Evolutionary conservation across 129 eudicot genomes (phyloP), one percentile per base, ranked within the genome.

Genomic region (Helianthus tuberosus): DNA sequence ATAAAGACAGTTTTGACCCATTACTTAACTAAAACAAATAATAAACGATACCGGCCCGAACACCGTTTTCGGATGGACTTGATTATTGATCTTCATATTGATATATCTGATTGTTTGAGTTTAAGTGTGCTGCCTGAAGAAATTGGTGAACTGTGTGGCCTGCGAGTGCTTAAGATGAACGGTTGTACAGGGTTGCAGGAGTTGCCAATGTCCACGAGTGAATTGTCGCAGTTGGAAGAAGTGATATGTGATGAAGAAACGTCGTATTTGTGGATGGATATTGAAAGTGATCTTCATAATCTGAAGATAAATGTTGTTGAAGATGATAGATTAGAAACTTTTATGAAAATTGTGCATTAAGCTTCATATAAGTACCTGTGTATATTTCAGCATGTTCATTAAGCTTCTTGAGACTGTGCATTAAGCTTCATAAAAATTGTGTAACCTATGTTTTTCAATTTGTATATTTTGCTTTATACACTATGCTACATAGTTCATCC

Each of bases 61-160:
- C n/a, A n/a, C n/a, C n/a, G n/a, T n/a, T n/a, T n/a, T n/a, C n/a
- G n/a, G n/a, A n/a, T n/a, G n/a, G n/a, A n/a, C n/a, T n/a, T n/a
- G n/a, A n/a, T n/a, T n/a, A n/a, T n/a, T n/a, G n/a, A n/a, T n/a
- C n/a, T n/a, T n/a, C n/a, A n/a, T n/a, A n/a, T 80, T 25, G 84
- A 80, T 41, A 52, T 78, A 71, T 78, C 77, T 51, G 82, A 78
- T 78, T 78, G 82, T 52, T 71, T 78, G 35, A 63, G 76, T 20
- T 62, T 78, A 52, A 51, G 72, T 41, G 6, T 23, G 8, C 27
- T 71, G 59, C 77, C 77, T 13, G 70, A 61, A 63, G 44, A 48
- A 9, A 52, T 64, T 64, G 82, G 77, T 57, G 82, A 78, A 11
- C 25, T 74, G 7, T 20, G 60, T 35, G 35, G 80, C 55, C 27